These are phyloP conservation scores for Ceriops zippeliana DNA, from an alignment of 345 rosid species.

Conservation along the genomic window DNA sequence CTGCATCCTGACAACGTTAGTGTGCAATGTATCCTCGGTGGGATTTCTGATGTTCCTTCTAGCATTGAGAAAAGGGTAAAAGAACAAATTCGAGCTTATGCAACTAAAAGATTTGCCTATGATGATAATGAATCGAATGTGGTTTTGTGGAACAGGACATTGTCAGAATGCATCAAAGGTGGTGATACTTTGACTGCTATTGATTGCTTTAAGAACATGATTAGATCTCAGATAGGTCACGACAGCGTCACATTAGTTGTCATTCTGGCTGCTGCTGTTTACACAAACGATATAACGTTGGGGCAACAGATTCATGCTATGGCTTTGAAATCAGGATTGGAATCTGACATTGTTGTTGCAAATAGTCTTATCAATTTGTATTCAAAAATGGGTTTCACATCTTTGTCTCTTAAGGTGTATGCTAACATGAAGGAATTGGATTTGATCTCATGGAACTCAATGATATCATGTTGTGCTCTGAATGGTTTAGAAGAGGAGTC, in stretches of 20 bases:
- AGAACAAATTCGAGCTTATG: slow-evolving; percentile 37
- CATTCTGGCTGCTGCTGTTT: slow-evolving; percentile 42
- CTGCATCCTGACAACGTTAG: slow-evolving; percentile 38
- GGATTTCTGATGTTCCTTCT: slow-evolving; percentile 27
- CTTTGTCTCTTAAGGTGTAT: slow-evolving; percentile 35
- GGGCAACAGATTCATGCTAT: slow-evolving; percentile 48
- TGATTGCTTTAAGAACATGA: slow-evolving; percentile 44
- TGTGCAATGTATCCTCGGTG: slow-evolving; percentile 27
- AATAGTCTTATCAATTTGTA: slow-evolving; percentile 56
- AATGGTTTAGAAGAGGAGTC: slow-evolving; percentile 42
- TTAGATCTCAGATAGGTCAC: slow-evolving; percentile 35
- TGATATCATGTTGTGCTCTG: slow-evolving; percentile 42
- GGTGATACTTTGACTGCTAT: slow-evolving; percentile 32
- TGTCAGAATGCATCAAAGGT: slow-evolving; percentile 32
- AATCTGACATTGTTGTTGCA: slow-evolving; percentile 35
- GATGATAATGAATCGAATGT: slow-evolving; percentile 22
- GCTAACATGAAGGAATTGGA: slow-evolving; percentile 42
- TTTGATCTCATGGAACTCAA: slow-evolving; percentile 63
- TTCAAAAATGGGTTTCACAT: slow-evolving; percentile 38
- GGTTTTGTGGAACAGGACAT: slow-evolving; percentile 37
- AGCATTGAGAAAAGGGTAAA: slow-evolving; percentile 18
- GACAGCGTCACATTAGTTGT: slow-evolving; percentile 48
- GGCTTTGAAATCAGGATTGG: slow-evolving; percentile 45
- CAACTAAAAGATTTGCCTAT: slow-evolving; percentile 19
- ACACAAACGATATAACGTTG: slow-evolving; percentile 27